A percentile compares a stretch with the other conserved stretches of the same genome.
These are phyloP conservation scores for Solanum piurae DNA, from an alignment of 257 asterid species.

Conservation along the genomic window DNA sequence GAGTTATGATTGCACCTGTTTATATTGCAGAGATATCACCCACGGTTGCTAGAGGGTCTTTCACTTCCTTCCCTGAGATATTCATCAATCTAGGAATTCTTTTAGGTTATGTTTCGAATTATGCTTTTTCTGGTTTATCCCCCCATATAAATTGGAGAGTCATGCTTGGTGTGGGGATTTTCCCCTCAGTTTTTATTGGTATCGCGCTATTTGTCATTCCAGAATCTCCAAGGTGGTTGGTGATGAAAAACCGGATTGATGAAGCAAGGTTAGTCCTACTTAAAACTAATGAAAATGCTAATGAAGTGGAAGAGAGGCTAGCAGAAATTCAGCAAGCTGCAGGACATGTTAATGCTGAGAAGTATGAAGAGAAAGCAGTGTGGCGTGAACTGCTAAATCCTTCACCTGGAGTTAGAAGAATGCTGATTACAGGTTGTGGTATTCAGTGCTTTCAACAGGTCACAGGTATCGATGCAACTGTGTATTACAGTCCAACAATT, in stretches of 20 bases:
- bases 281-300: conserved; percentile 26
- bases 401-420: conserved; percentile 34
- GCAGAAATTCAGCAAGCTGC: conserved; percentile 56
- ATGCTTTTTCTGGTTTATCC: conserved; percentile 49
- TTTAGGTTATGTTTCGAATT: conserved; percentile 57
- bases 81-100: conserved; percentile 51
- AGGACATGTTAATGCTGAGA: conserved; percentile 13
- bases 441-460: conserved; percentile 52
- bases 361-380: conserved; percentile 25
- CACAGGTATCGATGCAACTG: conserved; percentile 63
- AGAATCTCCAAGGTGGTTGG: conserved; percentile 64
- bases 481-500: conserved; percentile 50
- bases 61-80: conserved; percentile 60
- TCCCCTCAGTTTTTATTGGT: conserved; percentile 41
- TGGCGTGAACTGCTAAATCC: conserved; percentile 52
- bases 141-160: conserved; percentile 49
- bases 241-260: conserved; percentile 38
- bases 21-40: conserved; percentile 70
- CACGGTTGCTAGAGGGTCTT: conserved; percentile 31
- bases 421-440: conserved; percentile 61
- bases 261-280: conserved; percentile 42
- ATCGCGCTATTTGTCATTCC: conserved; percentile 41
- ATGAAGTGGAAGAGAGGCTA: conserved; percentile 42
- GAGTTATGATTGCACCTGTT: conserved; percentile 55
- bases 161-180: conserved; percentile 58